Evolutionary conservation across 306 rosid species (phyloP).

Genomic region (Trifolium dubium): DNA sequence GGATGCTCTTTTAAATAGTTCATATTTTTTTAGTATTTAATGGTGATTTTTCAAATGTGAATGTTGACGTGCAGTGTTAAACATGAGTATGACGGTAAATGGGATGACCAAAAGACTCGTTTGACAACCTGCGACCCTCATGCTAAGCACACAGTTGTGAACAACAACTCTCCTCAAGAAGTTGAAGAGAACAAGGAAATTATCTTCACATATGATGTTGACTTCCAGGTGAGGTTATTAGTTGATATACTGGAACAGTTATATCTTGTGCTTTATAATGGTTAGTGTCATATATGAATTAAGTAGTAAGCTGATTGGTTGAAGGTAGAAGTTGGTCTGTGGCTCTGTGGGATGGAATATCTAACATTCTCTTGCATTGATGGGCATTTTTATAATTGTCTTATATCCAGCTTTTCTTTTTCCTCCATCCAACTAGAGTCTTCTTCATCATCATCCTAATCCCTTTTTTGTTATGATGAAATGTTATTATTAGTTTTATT

Average conservation of each 20-base stretch:
- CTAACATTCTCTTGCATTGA: constrained; percentile 3
- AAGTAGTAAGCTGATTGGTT: constrained; percentile 21
- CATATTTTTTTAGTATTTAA: constrained; percentile 28
- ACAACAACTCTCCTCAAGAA: constrained; percentile 90
- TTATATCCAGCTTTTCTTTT: constrained; percentile 7
- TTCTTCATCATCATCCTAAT: constrained; percentile 3
- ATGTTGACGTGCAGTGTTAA: constrained; percentile 68
- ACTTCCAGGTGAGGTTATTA: constrained; percentile 74
- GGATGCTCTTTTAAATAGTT: constrained; percentile 17
- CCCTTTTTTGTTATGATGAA: constrained; percentile 7
- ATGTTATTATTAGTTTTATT: constrained; percentile 30
- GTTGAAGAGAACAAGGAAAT: constrained; percentile 89
- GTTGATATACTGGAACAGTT: constrained; percentile 5
- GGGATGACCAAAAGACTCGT: constrained; percentile 69
- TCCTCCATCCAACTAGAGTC: constrained; percentile 6
- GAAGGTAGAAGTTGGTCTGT: constrained; percentile 7
- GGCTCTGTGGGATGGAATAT: neutral
- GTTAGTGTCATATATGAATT: constrained; percentile 19
- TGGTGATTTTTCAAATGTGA: constrained; percentile 40
- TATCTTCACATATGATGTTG: constrained; percentile 91
- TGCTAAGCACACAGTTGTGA: constrained; percentile 74
- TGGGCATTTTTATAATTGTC: neutral
- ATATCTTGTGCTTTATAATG: constrained; percentile 8
- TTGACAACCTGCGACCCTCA: constrained; percentile 94
- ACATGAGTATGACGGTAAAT: constrained; percentile 86